Evolutionary conservation across 2,329 filamentous ascomycete species (phyloP).

Genomic region (Lasiodiplodia citricola): DNA sequence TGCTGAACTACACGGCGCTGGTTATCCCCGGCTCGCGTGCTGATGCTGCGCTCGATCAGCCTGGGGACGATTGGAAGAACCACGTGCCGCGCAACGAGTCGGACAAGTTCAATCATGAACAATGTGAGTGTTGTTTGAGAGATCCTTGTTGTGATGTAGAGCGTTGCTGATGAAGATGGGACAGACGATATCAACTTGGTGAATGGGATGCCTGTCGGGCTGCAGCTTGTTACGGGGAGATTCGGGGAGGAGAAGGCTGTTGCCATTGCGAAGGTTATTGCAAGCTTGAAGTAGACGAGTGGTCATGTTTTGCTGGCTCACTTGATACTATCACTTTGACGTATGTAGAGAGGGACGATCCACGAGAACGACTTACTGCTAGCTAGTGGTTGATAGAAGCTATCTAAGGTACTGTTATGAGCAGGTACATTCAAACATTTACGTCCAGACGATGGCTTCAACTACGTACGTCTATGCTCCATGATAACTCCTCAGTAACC

Average conservation of each 20-base stretch:
- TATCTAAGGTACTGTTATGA: too few species aligned
- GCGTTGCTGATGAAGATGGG: slow-evolving; percentile 11
- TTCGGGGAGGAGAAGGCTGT: slow-evolving; percentile 33
- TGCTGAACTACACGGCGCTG: slow-evolving; percentile 32
- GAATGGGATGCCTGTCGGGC: slow-evolving; percentile 31
- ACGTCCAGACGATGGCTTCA: too few species aligned
- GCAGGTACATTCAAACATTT: too few species aligned
- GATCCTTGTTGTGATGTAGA: rapidly evolving
- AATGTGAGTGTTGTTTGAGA: slow-evolving; percentile 24
- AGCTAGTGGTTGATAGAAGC: too few species aligned
- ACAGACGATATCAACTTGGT: slow-evolving; percentile 30
- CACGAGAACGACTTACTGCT: too few species aligned
- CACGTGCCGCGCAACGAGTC: slow-evolving; percentile 19
- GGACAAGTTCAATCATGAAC: slow-evolving; percentile 18
- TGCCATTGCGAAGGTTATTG: slow-evolving; percentile 30
- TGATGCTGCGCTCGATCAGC: slow-evolving; percentile 21
- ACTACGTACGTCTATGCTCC: too few species aligned
- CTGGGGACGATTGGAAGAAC: background rate
- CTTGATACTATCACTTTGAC: too few species aligned
- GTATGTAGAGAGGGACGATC: too few species aligned
- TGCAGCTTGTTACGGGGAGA: slow-evolving; percentile 31
- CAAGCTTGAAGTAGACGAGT: slow-evolving; percentile 18
- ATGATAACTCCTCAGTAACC: too few species aligned
- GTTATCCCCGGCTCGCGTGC: slow-evolving; percentile 23
- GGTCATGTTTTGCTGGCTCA: too few species aligned